These are phyloP conservation scores for Corrigiola litoralis DNA, from an alignment of 179 eudicot species.

Conservation along the genomic window DNA sequence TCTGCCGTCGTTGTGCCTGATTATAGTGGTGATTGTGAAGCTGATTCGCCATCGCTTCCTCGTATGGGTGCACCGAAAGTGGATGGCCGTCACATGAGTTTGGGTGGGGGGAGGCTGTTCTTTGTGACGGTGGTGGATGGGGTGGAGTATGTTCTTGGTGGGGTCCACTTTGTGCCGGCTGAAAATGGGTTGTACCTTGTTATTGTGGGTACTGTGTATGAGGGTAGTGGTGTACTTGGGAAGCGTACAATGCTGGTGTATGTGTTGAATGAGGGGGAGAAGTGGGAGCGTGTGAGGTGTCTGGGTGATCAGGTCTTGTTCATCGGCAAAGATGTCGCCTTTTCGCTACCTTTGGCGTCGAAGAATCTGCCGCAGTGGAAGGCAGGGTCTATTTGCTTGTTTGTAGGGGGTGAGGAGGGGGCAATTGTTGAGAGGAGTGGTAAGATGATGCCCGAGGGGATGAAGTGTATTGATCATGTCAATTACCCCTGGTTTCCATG, in stretches of 20 bases:
- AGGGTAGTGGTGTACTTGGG: too few relatives aligned
- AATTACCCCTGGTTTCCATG: not conserved
- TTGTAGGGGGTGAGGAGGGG: not conserved
- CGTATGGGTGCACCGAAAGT: too few relatives aligned
- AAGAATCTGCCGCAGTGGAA: constrained; percentile 2
- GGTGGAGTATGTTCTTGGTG: too few relatives aligned
- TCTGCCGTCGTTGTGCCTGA: too few relatives aligned
- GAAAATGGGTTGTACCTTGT: too few relatives aligned
- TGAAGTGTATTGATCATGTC: not conserved
- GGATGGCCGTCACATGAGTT: too few relatives aligned
- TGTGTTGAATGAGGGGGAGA: not conserved
- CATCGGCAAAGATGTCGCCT: not conserved
- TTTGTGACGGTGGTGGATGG: too few relatives aligned
- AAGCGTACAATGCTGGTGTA: not conserved
- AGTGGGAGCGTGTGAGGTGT: not conserved
- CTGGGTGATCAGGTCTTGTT: not conserved
- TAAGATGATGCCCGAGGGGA: not conserved
- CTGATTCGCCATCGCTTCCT: too few relatives aligned
- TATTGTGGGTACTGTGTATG: not conserved
- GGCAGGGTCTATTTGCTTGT: constrained; percentile 3
- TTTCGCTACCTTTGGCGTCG: not conserved
- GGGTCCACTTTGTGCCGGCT: too few relatives aligned
- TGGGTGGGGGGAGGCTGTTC: too few relatives aligned
- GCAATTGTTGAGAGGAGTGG: not conserved
- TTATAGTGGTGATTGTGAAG: too few relatives aligned